A percentile compares a stretch with the other conserved stretches of the same genome.
These are phyloP conservation scores for Aphanomyces astaci DNA, from an alignment of 352 stramenopile species.

Conservation along the genomic window DNA sequence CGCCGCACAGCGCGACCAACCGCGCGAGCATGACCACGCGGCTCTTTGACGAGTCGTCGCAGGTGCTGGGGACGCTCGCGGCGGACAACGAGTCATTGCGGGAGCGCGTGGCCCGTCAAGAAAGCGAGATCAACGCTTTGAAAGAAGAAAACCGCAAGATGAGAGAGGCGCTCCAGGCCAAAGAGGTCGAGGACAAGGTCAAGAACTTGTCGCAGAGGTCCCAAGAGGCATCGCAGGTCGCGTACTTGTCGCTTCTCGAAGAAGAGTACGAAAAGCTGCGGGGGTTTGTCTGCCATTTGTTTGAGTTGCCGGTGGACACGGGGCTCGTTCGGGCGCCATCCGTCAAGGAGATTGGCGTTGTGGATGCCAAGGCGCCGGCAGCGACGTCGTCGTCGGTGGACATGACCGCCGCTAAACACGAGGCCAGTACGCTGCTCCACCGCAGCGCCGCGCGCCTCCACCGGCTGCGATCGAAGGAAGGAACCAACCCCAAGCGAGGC, in stretches of 20 bases:
- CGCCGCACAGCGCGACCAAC: neutral
- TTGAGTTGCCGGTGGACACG: conserved; percentile 62
- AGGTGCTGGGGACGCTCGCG: conserved; percentile 80
- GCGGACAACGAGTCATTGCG: conserved; percentile 75
- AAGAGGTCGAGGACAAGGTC: conserved; percentile 81
- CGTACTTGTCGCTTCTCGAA: conserved; percentile 70
- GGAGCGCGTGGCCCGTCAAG: conserved; percentile 62
- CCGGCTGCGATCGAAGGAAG: conserved; percentile 13
- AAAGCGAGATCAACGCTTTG: conserved; percentile 63
- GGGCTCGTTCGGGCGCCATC: conserved; percentile 33
- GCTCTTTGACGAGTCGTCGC: conserved; percentile 76
- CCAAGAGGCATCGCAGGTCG: conserved; percentile 79
- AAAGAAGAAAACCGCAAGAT: conserved; percentile 72
- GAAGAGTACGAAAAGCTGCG: conserved; percentile 78
- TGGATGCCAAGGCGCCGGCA: neutral
- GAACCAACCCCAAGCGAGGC: conserved; percentile 31
- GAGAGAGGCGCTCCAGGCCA: conserved; percentile 79
- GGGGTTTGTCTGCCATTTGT: conserved; percentile 64
- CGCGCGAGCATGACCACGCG: conserved; percentile 31
- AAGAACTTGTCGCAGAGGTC: conserved; percentile 78
- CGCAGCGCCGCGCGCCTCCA: conserved; percentile 15
- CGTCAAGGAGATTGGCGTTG: neutral
- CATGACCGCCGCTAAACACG: conserved; percentile 18
- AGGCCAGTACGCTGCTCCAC: conserved; percentile 18
- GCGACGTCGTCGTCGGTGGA: neutral